These are phyloP conservation scores for Xylariaceae sp. DNA, from an alignment of 2,329 filamentous ascomycete genomes.

Conservation along the genomic window DNA sequence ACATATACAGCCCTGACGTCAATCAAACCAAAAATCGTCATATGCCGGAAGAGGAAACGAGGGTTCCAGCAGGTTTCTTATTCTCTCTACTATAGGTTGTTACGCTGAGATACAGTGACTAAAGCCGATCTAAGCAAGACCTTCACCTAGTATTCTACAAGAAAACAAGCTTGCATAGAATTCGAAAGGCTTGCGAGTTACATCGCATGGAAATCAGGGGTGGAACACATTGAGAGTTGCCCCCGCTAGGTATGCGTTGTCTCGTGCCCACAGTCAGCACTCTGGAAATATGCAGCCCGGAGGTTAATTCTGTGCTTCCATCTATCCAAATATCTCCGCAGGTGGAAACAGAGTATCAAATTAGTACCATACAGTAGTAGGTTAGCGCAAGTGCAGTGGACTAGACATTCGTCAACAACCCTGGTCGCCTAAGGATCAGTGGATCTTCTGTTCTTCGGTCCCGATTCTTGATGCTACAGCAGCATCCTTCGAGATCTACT, in stretches of 20 bases:
- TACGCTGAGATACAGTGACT: background rate
- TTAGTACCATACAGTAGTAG: no score
- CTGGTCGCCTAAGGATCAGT: constrained; percentile 11
- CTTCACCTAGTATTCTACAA: background rate
- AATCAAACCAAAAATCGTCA: background rate
- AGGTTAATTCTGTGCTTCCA: background rate
- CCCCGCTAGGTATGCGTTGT: no score
- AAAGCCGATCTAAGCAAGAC: no score
- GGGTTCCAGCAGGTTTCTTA: background rate
- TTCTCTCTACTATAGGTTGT: background rate
- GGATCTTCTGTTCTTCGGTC: constrained; percentile 13
- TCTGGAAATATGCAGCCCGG: background rate
- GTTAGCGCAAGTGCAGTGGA: no score
- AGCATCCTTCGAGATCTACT: constrained; percentile 7
- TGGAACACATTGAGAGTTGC: no score
- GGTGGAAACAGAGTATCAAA: no score
- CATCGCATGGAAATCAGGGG: no score
- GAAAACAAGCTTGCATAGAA: background rate
- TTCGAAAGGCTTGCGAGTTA: background rate
- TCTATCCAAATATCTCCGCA: background rate
- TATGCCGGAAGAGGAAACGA: background rate
- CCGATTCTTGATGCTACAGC: constrained; percentile 8
- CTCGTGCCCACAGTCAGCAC: no score
- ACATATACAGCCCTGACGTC: background rate
- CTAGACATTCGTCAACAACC: no score